Evolutionary conservation across 768 basidiomycete genomes (phyloP).

Genomic region (Pleurotus cornucopiae): DNA sequence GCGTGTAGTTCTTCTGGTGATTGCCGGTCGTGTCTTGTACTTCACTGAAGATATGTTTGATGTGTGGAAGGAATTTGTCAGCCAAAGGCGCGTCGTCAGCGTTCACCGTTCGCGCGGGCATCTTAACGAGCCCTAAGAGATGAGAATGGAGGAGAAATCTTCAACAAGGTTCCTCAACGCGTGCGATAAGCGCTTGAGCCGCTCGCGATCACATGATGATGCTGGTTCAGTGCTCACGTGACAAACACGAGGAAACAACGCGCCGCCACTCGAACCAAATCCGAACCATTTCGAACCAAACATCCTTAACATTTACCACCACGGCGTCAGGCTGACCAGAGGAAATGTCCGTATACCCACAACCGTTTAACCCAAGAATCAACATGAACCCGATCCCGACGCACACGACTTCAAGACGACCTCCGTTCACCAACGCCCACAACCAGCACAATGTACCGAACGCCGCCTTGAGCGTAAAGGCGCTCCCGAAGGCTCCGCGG

Average conservation of each 20-base stretch:
- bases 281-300: conserved; percentile 7
- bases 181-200: too few species aligned
- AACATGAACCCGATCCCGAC: conserved; percentile 8
- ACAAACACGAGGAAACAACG: conserved; percentile 8
- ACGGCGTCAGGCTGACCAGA: conserved; percentile 6
- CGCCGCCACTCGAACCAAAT: conserved; percentile 5
- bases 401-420: conserved; percentile 25
- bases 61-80: conserved; percentile 10
- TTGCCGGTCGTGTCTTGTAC: conserved; percentile 70
- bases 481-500: conserved; percentile 21
- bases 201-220: conserved; percentile 4
- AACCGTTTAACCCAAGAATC: neutral
- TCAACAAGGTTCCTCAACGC: too few species aligned
- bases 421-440: conserved; percentile 41
- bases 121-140: conserved; percentile 1
- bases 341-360: conserved; percentile 8
- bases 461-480: neutral
- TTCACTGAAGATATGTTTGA: conserved; percentile 77
- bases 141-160: too few species aligned
- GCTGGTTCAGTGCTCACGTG: neutral
- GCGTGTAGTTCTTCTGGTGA: conserved; percentile 87
- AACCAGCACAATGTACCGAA: conserved; percentile 13
- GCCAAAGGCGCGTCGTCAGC: neutral
- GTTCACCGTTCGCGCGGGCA: neutral
- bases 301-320: neutral